A percentile compares a stretch with the other conserved stretches of the same genome.
These are phyloP conservation scores for Phascolomyces articulosus DNA, from an alignment of 371 early-diverging fungal genomes.

Conservation along the genomic window DNA sequence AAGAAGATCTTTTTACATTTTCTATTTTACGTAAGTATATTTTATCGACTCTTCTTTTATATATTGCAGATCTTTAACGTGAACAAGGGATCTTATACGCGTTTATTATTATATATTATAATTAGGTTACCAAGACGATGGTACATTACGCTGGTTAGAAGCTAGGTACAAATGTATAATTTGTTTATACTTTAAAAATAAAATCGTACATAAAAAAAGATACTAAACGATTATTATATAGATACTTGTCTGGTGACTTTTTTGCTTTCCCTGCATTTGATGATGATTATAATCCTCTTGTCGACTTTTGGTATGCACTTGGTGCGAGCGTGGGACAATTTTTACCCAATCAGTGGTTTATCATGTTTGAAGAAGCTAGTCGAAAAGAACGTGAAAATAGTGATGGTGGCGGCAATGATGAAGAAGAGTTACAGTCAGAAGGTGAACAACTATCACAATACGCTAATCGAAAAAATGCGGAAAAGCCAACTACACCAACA, in stretches of 20 bases:
- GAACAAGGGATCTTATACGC: no score
- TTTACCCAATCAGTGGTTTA: constrained; percentile 6
- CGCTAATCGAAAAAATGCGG: background rate
- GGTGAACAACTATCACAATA: no score
- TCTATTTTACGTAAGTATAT: constrained; percentile 7
- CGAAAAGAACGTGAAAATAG: constrained; percentile 9
- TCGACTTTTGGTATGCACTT: constrained; percentile 10
- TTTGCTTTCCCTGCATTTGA: constrained; percentile 10
- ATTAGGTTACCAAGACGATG: background rate
- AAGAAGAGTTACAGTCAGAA: background rate
- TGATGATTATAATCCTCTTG: constrained; percentile 4
- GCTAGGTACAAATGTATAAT: no score
- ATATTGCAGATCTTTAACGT: no score
- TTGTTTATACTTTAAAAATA: background rate
- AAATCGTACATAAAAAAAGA: background rate
- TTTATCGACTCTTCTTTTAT: no score
- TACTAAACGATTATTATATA: background rate
- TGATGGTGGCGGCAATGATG: background rate
- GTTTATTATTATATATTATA: background rate
- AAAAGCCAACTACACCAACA: background rate
- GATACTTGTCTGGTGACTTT: constrained; percentile 9
- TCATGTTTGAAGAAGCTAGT: constrained; percentile 13
- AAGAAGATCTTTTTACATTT: constrained; percentile 10
- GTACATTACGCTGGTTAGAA: constrained; percentile 7
- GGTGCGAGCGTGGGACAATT: constrained; percentile 8